These are phyloP conservation scores for Amanita muscaria DNA, from an alignment of 768 basidiomycete species.

Conservation along the genomic window DNA sequence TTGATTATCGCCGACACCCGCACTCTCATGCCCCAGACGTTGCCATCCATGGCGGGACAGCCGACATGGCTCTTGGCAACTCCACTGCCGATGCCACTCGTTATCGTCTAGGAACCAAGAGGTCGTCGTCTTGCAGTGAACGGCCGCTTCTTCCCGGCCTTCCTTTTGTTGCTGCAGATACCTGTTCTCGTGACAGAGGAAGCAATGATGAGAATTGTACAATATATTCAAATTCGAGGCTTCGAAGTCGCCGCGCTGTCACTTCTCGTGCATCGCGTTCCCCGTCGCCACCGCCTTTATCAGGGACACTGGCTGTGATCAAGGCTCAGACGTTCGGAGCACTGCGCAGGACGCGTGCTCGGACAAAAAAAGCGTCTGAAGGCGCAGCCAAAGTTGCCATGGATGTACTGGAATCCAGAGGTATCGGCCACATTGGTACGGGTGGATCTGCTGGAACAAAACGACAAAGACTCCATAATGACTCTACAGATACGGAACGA, in stretches of 20 bases:
- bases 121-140: conserved; percentile 40
- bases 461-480: conserved; percentile 48
- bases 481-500: conserved; percentile 31
- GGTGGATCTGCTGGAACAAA: conserved; percentile 29
- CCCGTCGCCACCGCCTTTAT: conserved; percentile 44
- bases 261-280: conserved; percentile 43
- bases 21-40: conserved; percentile 48
- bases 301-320: conserved; percentile 81
- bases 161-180: conserved; percentile 44
- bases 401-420: conserved; percentile 76
- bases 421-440: conserved; percentile 58
- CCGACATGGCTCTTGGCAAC: conserved; percentile 54
- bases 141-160: conserved; percentile 29
- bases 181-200: conserved; percentile 40
- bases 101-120: conserved; percentile 45
- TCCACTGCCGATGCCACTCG: conserved; percentile 48
- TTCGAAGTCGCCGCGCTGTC: conserved; percentile 39
- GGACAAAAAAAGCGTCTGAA: conserved; percentile 65
- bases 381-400: conserved; percentile 64
- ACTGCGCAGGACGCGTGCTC: conserved; percentile 66
- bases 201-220: conserved; percentile 50
- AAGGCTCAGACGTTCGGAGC: conserved; percentile 88
- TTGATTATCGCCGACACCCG: conserved; percentile 56
- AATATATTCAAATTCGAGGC: conserved; percentile 32
- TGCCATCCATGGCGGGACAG: conserved; percentile 64